Percentiles rank a stretch among this genome's conserved stretches.
Evolutionary conservation across 106 monocot genomes (phyloP).

Genomic region (Dactylorhiza incarnata): DNA sequence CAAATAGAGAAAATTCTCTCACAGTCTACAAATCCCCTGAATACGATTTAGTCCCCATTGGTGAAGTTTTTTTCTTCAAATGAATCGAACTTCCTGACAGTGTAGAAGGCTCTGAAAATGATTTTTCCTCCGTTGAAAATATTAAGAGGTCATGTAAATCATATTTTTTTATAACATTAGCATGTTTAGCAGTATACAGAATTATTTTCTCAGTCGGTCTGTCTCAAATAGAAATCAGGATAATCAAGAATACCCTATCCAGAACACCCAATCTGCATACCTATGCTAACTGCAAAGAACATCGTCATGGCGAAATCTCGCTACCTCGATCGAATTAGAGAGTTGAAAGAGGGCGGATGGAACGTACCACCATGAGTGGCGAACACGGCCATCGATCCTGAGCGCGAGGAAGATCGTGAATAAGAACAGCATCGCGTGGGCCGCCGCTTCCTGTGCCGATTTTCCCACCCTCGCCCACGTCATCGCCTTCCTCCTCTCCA

Average conservation of each 20-base stretch:
- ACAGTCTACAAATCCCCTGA: not conserved
- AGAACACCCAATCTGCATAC: no score
- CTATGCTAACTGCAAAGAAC: no score
- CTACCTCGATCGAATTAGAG: not conserved
- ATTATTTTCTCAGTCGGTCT: no score
- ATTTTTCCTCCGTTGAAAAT: not conserved
- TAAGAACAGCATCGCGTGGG: constrained; percentile 58
- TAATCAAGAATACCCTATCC: no score
- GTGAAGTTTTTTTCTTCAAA: not conserved
- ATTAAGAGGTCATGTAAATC: not conserved
- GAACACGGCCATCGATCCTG: constrained; percentile 42
- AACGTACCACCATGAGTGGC: constrained; percentile 75
- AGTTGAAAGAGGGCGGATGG: not conserved
- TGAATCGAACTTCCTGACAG: not conserved
- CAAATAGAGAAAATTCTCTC: not conserved
- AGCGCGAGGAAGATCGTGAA: constrained; percentile 76
- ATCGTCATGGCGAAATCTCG: no score
- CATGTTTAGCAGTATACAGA: no score
- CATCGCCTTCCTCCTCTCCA: constrained; percentile 45
- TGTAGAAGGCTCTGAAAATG: not conserved
- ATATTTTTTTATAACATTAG: not conserved
- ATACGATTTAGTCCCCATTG: not conserved
- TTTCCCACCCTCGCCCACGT: constrained; percentile 67
- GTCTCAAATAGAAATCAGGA: no score
- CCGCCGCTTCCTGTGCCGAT: constrained; percentile 57